Evolutionary conservation across 2,329 filamentous ascomycete genomes (phyloP).

Genomic region (Neopestalotiopsis sp.): DNA sequence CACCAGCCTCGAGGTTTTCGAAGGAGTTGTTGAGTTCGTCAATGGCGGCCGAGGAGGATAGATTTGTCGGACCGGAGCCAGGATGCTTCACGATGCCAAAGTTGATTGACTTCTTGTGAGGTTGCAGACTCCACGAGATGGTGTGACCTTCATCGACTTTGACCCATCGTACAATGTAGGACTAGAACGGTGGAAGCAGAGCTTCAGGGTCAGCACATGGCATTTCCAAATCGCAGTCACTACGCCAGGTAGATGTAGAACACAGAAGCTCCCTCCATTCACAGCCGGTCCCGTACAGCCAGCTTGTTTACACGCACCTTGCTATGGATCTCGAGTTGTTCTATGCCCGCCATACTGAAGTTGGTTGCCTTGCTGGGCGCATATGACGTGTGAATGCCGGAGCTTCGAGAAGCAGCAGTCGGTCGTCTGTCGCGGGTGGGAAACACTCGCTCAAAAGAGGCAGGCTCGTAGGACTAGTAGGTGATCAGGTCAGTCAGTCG

Average conservation of each 20-base stretch:
- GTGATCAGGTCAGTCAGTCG: not conserved
- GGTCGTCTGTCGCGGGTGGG: not conserved
- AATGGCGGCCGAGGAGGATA: conserved; percentile 43
- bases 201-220: not conserved
- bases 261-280: not conserved
- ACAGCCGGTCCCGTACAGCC: not conserved
- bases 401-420: not conserved
- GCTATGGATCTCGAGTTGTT: conserved; percentile 96
- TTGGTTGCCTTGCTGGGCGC: not conserved
- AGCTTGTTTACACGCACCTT: conserved; percentile 66
- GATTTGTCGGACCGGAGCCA: conserved; percentile 65
- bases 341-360: conserved; percentile 82
- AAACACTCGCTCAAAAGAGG: conserved; percentile 1
- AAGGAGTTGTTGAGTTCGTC: conserved; percentile 52
- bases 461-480: not conserved
- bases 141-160: conserved; percentile 88
- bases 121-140: conserved; percentile 96
- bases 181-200: conserved; percentile 56
- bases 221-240: too few relatives aligned
- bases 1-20: conserved; percentile 45
- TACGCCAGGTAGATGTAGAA: not conserved
- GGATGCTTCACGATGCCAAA: conserved; percentile 98
- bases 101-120: conserved; percentile 98
- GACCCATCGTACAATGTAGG: conserved; percentile 97
- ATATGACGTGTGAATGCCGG: not conserved